A percentile compares a stretch with the other conserved stretches of the same genome.
Conservation (phyloP, 768 basidiomycete species). For the Podaxis carcinomalis region DNA sequence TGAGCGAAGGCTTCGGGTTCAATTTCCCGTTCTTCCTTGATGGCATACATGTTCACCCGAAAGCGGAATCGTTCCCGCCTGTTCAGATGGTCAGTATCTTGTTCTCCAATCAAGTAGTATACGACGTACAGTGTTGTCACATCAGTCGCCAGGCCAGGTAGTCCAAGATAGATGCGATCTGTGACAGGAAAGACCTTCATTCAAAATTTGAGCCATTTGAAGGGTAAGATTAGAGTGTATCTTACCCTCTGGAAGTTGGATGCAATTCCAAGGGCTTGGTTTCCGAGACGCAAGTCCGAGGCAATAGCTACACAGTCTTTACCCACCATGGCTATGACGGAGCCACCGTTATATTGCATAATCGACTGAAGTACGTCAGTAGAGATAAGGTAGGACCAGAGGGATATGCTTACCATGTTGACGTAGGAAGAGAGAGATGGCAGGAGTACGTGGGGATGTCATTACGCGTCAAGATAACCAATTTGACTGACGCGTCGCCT, state of each 20-base stretch:
- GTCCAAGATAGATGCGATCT: conserved; percentile 86
- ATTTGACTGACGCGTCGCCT: conserved; percentile 38
- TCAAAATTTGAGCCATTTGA: conserved; percentile 14
- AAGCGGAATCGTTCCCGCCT: conserved; percentile 91
- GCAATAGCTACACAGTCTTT: conserved; percentile 99
- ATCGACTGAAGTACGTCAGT: conserved; percentile 57
- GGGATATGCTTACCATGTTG: conserved; percentile 35
- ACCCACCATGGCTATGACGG: conserved; percentile 98
- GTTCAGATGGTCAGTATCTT: not conserved
- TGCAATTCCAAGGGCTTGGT: conserved; percentile 80
- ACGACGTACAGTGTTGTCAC: conserved; percentile 75
- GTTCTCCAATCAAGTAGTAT: conserved; percentile 5
- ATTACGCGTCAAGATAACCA: conserved; percentile 17
- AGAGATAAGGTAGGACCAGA: not conserved
- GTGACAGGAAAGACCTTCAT: conserved; percentile 83
- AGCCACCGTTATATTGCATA: conserved; percentile 95
- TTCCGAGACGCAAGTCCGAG: conserved; percentile 88
- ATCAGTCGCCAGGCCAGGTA: conserved; percentile 92
- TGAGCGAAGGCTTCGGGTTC: conserved; percentile 95
- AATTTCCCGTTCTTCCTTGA: conserved; percentile 98
- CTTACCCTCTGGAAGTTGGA: conserved; percentile 92
- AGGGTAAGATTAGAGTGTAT: not conserved
- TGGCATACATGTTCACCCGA: conserved; percentile 97
- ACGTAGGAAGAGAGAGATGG: conserved; percentile 15
- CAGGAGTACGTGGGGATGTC: conserved; percentile 3